Conservation (phyloP, 2,329 filamentous ascomycete genomes). For the Xylaria sp. region DNA sequence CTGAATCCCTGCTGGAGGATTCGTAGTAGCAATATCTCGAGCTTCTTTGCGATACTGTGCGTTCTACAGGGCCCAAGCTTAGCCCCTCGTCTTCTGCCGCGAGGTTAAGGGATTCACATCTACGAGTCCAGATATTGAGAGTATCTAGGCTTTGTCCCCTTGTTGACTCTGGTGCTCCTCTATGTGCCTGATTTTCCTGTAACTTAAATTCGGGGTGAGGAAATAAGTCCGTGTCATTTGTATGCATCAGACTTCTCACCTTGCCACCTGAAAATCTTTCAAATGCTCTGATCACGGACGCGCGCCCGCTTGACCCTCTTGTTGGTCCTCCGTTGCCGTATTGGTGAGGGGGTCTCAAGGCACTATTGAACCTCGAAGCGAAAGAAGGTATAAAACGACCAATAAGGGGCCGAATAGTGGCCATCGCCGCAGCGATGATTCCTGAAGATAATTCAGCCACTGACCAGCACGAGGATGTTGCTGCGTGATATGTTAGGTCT, state of each 20-base stretch:
- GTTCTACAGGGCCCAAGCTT: neutral
- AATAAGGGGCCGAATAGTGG: constrained; percentile 29
- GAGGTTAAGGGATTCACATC: constrained; percentile 15
- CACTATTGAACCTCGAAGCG: constrained; percentile 13
- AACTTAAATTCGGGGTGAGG: too few species aligned
- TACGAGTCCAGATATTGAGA: neutral
- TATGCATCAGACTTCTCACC: too few species aligned
- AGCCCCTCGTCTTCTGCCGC: neutral
- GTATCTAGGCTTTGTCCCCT: neutral
- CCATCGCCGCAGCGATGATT: constrained; percentile 30
- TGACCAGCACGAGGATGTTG: constrained; percentile 30
- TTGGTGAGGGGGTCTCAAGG: neutral
- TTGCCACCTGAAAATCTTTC: neutral
- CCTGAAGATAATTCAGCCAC: constrained; percentile 32
- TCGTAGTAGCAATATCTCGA: constrained; percentile 12
- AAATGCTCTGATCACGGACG: neutral
- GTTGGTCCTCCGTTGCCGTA: neutral
- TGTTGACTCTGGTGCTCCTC: neutral
- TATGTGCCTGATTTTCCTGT: neutral
- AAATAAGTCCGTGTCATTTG: neutral
- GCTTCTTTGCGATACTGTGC: constrained; percentile 12
- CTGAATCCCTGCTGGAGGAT: constrained; percentile 12
- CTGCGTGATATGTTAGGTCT: constrained; percentile 28
- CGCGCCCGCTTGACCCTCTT: neutral
- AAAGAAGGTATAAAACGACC: constrained; percentile 21